These are phyloP conservation scores for Colletotrichum horii DNA, from an alignment of 2,329 filamentous ascomycete genomes.

Conservation along the genomic window DNA sequence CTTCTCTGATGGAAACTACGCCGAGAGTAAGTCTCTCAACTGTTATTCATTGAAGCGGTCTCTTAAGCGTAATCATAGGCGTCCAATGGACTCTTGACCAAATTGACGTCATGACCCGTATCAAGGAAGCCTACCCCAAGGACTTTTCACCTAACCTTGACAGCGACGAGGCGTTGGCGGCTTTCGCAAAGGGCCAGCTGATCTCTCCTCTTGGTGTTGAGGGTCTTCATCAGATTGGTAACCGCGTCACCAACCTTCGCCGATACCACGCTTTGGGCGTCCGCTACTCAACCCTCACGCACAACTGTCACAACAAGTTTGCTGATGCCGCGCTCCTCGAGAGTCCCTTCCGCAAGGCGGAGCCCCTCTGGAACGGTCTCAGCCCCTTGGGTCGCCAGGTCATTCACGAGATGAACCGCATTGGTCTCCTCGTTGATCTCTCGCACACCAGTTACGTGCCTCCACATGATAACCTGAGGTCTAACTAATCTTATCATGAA, in stretches of 20 bases:
- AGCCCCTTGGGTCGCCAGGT: constrained; percentile 72
- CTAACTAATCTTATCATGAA: background rate
- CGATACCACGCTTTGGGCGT: constrained; percentile 80
- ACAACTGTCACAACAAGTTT: constrained; percentile 92
- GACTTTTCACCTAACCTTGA: constrained; percentile 71
- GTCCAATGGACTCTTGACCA: constrained; percentile 75
- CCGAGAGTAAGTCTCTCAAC: constrained; percentile 55
- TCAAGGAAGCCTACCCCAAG: constrained; percentile 67
- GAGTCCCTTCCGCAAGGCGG: constrained; percentile 51
- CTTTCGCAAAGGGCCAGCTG: constrained; percentile 66
- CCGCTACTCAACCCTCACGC: constrained; percentile 86
- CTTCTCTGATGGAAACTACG: constrained; percentile 76
- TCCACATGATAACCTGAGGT: background rate
- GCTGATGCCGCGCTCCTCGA: constrained; percentile 81
- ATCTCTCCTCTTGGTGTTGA: constrained; percentile 84
- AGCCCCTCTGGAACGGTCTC: constrained; percentile 73
- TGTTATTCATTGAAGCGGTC: too few species aligned
- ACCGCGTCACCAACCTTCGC: constrained; percentile 77
- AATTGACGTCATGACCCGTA: constrained; percentile 73
- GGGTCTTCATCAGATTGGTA: constrained; percentile 92
- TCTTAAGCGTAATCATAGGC: constrained; percentile 38
- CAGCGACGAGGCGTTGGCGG: constrained; percentile 64
- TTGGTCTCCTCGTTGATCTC: constrained; percentile 94
- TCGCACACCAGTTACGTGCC: constrained; percentile 63
- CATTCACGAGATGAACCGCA: constrained; percentile 88